Evolutionary conservation across 305 asterid species (phyloP), one percentile per base, ranked within the genome.

Genomic region (Fraxinus dipetala): DNA sequence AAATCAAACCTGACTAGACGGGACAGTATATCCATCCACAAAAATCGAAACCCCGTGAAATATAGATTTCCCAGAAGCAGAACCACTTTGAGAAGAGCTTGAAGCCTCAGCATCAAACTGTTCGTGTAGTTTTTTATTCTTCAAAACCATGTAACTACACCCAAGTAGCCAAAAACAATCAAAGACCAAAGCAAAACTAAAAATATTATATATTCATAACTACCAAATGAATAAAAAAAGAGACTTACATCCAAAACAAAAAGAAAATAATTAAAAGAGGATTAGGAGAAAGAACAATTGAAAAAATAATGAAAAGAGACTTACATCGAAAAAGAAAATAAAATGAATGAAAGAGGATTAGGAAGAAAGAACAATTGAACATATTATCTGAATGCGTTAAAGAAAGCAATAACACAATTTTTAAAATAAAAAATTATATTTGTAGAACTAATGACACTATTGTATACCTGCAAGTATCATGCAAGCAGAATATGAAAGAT

Each of bases 1-100:
- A 77, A 80, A 85, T 13, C 65, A 36, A 82, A 96, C 99, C 99
- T 96, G 99, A 86, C 91, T 93, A 40, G 99, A 92, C 51, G 99
- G 99, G 83, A 93, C 88, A 11, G 99, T 96, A 84, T 94, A 96
- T 87, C 99, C 99, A 89, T 96, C 99, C 63, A 96, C 98, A 88
- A 96, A 96, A 81, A 96, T 93, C 0, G 97, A 90, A 84, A 96
- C 97, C 38, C 98, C 95, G 10, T 79, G 80, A 89, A 96, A 96
- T 83, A 94, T 87, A 87, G 90, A 84, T 48, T 76, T 90, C 84
- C 83, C 90, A 30, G 87, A 87, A 79, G 79, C 80, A 40, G 92
- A 77, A 24, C 89, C 94, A 76, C 90, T 87, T 78, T 76, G 87
- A 45, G 93, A 91, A 87, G 98, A 86, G 87, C 90, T 91, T 65